A percentile compares a stretch with the other conserved stretches of the same genome.
These are phyloP conservation scores for Sporobolomyces pararoseus DNA, from an alignment of 768 basidiomycete genomes.

Conservation along the genomic window DNA sequence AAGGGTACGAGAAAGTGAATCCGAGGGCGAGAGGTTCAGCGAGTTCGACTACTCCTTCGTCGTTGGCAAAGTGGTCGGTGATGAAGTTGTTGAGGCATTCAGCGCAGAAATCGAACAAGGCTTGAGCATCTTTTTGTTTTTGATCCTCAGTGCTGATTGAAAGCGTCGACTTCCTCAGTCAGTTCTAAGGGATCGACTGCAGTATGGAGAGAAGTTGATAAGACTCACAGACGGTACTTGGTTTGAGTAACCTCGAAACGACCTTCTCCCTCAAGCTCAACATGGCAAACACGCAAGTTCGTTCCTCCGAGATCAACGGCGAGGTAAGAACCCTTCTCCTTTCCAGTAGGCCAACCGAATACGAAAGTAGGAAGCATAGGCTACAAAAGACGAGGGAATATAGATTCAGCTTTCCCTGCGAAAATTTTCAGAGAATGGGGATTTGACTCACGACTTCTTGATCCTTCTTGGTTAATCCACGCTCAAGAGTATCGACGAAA, in stretches of 20 bases:
- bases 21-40: conserved; percentile 66
- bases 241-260: conserved; percentile 98
- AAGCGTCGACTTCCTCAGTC: neutral
- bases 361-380: conserved; percentile 97
- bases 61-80: conserved; percentile 60
- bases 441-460: conserved; percentile 75
- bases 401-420: neutral
- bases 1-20: conserved; percentile 98
- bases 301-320: conserved; percentile 67
- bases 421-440: neutral
- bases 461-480: conserved; percentile 72
- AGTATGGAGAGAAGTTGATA: neutral
- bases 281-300: conserved; percentile 96
- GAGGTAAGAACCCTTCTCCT: conserved; percentile 83
- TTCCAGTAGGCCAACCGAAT: conserved; percentile 82
- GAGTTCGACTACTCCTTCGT: conserved; percentile 54
- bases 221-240: conserved; percentile 74
- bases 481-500: conserved; percentile 85
- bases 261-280: conserved; percentile 82
- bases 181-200: neutral
- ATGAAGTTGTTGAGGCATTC: conserved; percentile 87
- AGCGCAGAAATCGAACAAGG: conserved; percentile 95
- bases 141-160: conserved; percentile 71
- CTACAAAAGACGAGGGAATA: conserved; percentile 50
- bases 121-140: conserved; percentile 94